Evolutionary conservation across 2,329 filamentous ascomycete species (phyloP).

Genomic region (Pseudogymnoascus sp.): DNA sequence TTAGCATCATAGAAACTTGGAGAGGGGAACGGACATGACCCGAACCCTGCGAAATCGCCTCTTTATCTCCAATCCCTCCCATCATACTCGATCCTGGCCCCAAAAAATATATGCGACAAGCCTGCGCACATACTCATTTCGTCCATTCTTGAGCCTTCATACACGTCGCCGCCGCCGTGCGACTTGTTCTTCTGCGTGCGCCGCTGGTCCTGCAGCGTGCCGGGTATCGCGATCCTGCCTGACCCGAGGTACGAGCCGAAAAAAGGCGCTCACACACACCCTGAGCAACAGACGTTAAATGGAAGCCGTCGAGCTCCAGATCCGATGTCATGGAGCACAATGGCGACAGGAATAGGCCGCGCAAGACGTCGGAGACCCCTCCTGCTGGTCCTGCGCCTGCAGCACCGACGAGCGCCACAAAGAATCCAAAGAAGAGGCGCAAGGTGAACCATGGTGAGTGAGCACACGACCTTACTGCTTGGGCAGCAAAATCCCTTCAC

Average conservation of each 20-base stretch:
- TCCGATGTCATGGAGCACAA: conserved; percentile 31
- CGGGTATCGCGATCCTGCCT: conserved; percentile 3
- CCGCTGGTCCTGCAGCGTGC: conserved; percentile 6
- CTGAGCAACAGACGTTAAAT: conserved; percentile 17
- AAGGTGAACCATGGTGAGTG: conserved; percentile 87
- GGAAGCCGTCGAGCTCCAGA: conserved; percentile 27
- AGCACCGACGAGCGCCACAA: conserved; percentile 25
- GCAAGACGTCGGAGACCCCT: conserved; percentile 27
- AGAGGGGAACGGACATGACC: background rate
- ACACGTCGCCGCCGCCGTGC: conserved; percentile 1
- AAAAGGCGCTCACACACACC: conserved; percentile 4
- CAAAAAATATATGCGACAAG: background rate
- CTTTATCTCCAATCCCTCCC: background rate
- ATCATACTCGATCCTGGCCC: background rate
- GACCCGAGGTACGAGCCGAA: conserved; percentile 9
- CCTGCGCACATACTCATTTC: background rate
- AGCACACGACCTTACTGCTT: conserved; percentile 13
- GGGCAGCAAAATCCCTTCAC: conserved; percentile 18
- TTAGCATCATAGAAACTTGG: conserved; percentile 7
- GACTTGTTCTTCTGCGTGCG: conserved; percentile 3
- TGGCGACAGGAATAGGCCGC: conserved; percentile 27
- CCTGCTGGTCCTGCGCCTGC: conserved; percentile 21
- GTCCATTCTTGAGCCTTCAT: background rate
- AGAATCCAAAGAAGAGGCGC: conserved; percentile 73
- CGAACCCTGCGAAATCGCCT: conserved; percentile 1